phyloP scores from a whole-genome alignment of 2,329 filamentous ascomycete species.

The Talaromyces sp. region DNA sequence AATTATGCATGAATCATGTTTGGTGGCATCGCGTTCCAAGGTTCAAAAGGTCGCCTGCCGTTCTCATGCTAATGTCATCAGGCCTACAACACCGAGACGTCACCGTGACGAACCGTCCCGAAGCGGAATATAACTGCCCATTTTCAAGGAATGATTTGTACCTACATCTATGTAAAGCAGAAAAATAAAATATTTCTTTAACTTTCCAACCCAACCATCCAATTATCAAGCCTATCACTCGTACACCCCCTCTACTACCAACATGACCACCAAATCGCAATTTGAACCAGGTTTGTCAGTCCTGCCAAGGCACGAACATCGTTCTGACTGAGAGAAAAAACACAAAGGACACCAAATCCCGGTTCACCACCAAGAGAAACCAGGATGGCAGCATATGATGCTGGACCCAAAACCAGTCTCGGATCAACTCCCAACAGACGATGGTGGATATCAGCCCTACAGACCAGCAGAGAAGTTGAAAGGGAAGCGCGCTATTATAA shows the following conservation, averaged over 20 bases:
- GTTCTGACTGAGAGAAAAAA: slow-evolving; percentile 15
- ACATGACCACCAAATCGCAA: slow-evolving; percentile 22
- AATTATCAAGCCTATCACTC: background rate
- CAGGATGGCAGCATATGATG: slow-evolving; percentile 53
- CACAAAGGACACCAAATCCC: slow-evolving; percentile 42
- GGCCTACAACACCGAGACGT: slow-evolving; percentile 1
- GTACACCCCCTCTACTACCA: background rate
- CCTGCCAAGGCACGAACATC: background rate
- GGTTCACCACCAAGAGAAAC: slow-evolving; percentile 48
- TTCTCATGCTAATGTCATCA: background rate
- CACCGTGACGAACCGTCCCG: slow-evolving; percentile 7
- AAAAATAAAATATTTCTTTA: background rate
- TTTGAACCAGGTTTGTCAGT: slow-evolving; percentile 25
- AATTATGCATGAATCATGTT: background rate
- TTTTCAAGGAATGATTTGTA: background rate
- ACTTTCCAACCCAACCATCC: background rate
- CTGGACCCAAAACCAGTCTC: slow-evolving; percentile 53
- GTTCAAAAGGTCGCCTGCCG: slow-evolving; percentile 2
- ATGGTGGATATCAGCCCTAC: slow-evolving; percentile 65
- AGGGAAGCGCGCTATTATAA: slow-evolving; percentile 72
- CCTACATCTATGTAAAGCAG: background rate
- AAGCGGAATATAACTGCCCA: background rate
- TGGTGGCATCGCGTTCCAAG: slow-evolving; percentile 5
- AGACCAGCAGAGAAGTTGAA: slow-evolving; percentile 69
- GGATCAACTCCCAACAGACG: slow-evolving; percentile 61